Base-by-base conservation (phyloP, 2,329 filamentous ascomycete genomes). In the Coleophoma cylindrospora region DNA sequence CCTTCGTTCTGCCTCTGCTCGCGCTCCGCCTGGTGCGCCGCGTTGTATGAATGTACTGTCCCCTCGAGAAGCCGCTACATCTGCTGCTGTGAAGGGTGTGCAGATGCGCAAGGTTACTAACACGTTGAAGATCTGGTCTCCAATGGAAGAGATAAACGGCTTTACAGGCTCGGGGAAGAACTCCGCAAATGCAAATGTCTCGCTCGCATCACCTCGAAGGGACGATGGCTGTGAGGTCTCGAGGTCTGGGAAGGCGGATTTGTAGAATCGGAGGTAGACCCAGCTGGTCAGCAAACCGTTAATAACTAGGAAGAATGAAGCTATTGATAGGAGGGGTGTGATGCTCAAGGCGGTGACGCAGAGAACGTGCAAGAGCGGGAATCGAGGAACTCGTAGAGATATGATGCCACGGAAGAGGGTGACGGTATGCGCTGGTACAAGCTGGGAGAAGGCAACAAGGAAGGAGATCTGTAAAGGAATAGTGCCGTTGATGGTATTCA, bases 241-340 rank as follows among this genome's bases (percentile, higher is more conserved):
- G 54, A 87, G 79, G 60, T 87, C 83, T 49, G 83, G 82, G 62
- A 86, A 85, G 51, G 85, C 80, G 50, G 76, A 71, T 72, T 96
- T 95, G 76, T 89, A 96, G 76, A 97, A 99, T 58, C 94, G 89
- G 15, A 99, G 83, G 69, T 97, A 97, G 40, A 88, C 89, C 92
- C 92, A 99, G 67, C 89, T 91, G 11, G 85, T 86, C 53, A 96
- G 68, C 68, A 99, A 87, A 51, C 90, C 91, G 59, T 87, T 86
- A 67, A 88, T 74, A 47, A 89, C 83, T 53, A 96, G 80, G 65
- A 95, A 82, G 57, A 91, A 77, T 43, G 90, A 86, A 17, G 90
- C 89, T 63, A 81, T 48, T 44, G 56, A 87, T 52, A 84, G 80
- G 37, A 88, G 67, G 9, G 84, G 58, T 2, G 85, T 67, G 34